A percentile compares a stretch with the other conserved stretches of the same genome.
Evolutionary conservation across 345 rosid species (phyloP).

Genomic region (Acer campestre): DNA sequence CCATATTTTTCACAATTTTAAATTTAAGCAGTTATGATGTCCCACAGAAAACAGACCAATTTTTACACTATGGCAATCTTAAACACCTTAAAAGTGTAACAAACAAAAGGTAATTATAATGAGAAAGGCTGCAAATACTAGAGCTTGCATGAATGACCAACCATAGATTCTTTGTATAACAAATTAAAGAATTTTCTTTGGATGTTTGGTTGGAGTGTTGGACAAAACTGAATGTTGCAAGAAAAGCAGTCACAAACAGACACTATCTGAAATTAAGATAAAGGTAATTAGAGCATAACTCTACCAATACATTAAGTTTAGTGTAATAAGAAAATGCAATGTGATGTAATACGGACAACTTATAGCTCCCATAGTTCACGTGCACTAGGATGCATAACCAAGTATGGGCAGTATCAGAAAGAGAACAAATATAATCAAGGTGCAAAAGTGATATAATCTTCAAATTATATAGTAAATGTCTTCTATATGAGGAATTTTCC

Average conservation of each 20-base stretch:
- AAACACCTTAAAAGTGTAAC: background rate
- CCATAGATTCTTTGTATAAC: background rate
- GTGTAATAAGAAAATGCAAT: background rate
- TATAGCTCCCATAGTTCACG: background rate
- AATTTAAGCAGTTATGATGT: background rate
- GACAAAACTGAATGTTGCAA: background rate
- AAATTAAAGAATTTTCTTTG: background rate
- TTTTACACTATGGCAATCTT: background rate
- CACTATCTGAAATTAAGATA: background rate
- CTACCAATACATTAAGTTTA: background rate
- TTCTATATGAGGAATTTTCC: background rate
- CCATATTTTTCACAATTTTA: background rate
- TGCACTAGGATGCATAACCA: background rate
- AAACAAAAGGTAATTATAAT: background rate
- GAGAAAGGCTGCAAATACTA: background rate
- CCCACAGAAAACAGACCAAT: background rate
- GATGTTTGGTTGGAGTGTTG: no score
- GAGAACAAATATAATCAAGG: background rate
- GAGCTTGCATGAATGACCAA: background rate
- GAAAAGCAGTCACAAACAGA: background rate
- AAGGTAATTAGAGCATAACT: background rate
- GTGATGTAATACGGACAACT: background rate
- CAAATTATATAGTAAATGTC: background rate
- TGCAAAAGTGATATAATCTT: background rate
- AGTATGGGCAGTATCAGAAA: background rate